Percentiles rank a stretch among this genome's conserved stretches.
These are phyloP conservation scores for Pyropia yezoensis DNA, from an alignment of 23 red algal species.

Conservation along the genomic window DNA sequence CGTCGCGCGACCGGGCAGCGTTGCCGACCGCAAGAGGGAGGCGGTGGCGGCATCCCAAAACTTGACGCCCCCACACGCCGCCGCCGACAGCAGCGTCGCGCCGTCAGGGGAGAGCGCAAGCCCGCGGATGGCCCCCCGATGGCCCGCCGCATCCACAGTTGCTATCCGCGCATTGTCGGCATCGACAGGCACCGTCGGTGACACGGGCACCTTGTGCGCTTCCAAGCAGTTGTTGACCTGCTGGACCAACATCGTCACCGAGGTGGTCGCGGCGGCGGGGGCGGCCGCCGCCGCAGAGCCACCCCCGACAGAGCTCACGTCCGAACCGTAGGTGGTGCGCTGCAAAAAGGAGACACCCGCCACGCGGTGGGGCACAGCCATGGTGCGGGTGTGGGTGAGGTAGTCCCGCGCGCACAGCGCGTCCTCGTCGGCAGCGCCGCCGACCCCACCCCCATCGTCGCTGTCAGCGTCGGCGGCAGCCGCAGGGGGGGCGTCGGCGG, in stretches of 20 bases:
- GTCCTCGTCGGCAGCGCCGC: too few species aligned
- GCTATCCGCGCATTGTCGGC: conserved; percentile 10
- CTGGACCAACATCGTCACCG: conserved; percentile 32
- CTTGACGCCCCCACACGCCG: conserved; percentile 10
- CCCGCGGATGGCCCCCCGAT: conserved; percentile 71
- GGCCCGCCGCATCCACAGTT: conserved; percentile 43
- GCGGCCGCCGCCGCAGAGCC: too few species aligned
- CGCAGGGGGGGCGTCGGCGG: not conserved
- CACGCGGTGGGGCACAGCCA: too few species aligned
- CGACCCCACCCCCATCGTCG: not conserved
- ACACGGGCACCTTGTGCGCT: conserved; percentile 11
- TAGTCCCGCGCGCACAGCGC: too few species aligned
- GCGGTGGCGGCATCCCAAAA: conserved; percentile 64
- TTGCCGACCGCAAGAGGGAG: conserved; percentile 27
- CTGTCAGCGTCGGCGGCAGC: not conserved
- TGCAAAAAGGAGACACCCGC: too few species aligned
- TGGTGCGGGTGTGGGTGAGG: too few species aligned
- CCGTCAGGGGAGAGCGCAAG: conserved; percentile 46
- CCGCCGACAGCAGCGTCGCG: conserved; percentile 29
- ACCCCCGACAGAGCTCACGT: too few species aligned
- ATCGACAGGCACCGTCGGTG: not conserved
- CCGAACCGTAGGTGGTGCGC: too few species aligned
- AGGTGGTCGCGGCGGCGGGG: not conserved
- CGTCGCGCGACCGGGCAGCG: conserved; percentile 20
- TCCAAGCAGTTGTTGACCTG: conserved; percentile 27